Conservation (phyloP, 2,329 filamentous ascomycete genomes). For the Colletotrichum destructivum region DNA sequence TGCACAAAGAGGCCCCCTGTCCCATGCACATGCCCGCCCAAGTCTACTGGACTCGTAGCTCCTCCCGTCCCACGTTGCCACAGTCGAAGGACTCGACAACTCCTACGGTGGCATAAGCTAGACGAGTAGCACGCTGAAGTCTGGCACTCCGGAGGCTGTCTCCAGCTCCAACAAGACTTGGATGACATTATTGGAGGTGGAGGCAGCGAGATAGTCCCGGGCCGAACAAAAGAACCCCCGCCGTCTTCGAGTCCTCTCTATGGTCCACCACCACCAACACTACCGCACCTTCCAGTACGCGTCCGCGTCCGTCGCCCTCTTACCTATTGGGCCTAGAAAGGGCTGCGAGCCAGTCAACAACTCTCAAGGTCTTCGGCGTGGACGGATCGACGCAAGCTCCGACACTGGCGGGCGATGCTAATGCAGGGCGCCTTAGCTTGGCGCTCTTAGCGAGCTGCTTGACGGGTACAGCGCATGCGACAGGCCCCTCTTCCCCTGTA, state of each 20-base stretch:
- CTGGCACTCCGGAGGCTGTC: slow-evolving; percentile 27
- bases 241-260: not conserved
- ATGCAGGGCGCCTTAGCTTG: slow-evolving; percentile 41
- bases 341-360: slow-evolving; percentile 4
- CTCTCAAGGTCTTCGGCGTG: slow-evolving; percentile 8
- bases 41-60: slow-evolving; percentile 22
- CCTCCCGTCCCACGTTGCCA: slow-evolving; percentile 10
- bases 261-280: not conserved
- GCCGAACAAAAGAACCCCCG: slow-evolving; percentile 13
- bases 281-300: not conserved
- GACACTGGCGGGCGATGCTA: slow-evolving; percentile 35
- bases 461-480: slow-evolving; percentile 36
- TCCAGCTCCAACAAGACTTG: slow-evolving; percentile 20
- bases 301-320: not conserved
- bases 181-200: slow-evolving; percentile 13
- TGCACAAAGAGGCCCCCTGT: slow-evolving; percentile 13
- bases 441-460: slow-evolving; percentile 34
- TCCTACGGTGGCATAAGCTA: not conserved
- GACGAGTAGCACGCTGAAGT: slow-evolving; percentile 24
- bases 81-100: slow-evolving; percentile 2
- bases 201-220: slow-evolving; percentile 13
- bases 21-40: slow-evolving; percentile 24
- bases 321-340: not conserved
- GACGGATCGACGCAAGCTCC: slow-evolving; percentile 36
- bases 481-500: slow-evolving; percentile 15